Evolutionary conservation across 768 basidiomycete genomes (phyloP), one percentile per base, ranked within the genome.

Genomic region (Coprinopsis sp.): DNA sequence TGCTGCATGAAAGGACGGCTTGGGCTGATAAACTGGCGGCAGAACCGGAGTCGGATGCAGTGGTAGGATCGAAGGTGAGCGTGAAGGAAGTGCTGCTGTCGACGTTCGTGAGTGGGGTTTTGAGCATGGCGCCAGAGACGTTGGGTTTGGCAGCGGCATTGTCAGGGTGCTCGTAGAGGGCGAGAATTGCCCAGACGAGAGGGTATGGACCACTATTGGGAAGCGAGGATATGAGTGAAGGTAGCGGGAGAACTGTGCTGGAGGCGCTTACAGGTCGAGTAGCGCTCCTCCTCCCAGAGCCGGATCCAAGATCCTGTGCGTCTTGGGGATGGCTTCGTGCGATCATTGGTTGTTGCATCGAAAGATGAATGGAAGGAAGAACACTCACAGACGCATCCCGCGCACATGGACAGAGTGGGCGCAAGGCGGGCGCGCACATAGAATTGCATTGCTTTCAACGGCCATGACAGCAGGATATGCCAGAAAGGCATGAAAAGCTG

Each of bases 191-290:
- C 87, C 87, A 90, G 56, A 89, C 72, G 53, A 89, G 67, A 7
- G 87, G 87, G 63, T 91, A 92, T 11, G 89, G 86, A 1, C 88
- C 88, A 19, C 87, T 89, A 51, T 21, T n/a, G n/a, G n/a, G n/a
- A n/a, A 40, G 14, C 21, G 36, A 42, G 28, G 47, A 51, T n/a
- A 48, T 51, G 10, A 34, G n/a, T n/a, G n/a, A 13, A 37, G 19
- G 33, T 16, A 27, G 16, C 33, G 21, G 21, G 33, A 33, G 39
- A n/a, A 16, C 13, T 13, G 18, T 14, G 39, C 37, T 18, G 13
- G n/a, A n/a, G n/a, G n/a, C n/a, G n/a, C 84, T 64, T 54, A 90
- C 86, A 93, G 74, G 61, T 93, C 91, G 16, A 95, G 76, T 22
- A 95, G 59, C 10, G 82, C 88, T 0, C 91, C 91, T 8, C 91